A percentile compares a stretch with the other conserved stretches of the same genome.
These are phyloP conservation scores for Lenwebbia sp. DNA, from an alignment of 345 rosid species.

Conservation along the genomic window DNA sequence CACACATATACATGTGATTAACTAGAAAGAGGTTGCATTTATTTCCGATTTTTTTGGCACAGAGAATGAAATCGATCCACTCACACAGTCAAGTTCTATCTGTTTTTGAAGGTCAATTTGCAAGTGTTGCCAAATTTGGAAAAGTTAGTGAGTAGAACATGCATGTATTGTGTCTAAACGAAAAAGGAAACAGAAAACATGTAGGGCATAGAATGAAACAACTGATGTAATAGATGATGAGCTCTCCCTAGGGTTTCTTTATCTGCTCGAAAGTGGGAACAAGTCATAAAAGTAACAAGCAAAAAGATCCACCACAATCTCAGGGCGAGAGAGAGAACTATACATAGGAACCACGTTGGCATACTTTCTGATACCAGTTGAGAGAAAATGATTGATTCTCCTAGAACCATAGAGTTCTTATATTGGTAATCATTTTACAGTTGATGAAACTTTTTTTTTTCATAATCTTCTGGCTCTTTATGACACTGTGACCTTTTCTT, in stretches of 20 bases:
- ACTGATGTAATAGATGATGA: neutral
- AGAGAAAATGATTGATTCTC: neutral
- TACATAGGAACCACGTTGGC: no score
- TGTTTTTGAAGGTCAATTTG: neutral
- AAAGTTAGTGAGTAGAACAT: neutral
- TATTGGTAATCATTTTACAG: neutral
- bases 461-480: neutral
- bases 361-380: neutral
- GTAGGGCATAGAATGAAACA: neutral
- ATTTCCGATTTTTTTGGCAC: neutral
- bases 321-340: no score
- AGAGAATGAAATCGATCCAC: neutral
- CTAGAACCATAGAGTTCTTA: neutral
- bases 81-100: neutral
- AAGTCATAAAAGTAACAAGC: neutral
- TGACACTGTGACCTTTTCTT: neutral
- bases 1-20: neutral
- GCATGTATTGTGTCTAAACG: neutral
- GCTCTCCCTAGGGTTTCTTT: neutral
- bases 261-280: neutral
- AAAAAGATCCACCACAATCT: neutral
- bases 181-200: neutral
- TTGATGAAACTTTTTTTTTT: neutral
- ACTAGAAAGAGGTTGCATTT: neutral
- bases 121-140: neutral